These are phyloP conservation scores for Diplodia scrobiculata DNA, from an alignment of 2,329 filamentous ascomycete species.

Conservation along the genomic window DNA sequence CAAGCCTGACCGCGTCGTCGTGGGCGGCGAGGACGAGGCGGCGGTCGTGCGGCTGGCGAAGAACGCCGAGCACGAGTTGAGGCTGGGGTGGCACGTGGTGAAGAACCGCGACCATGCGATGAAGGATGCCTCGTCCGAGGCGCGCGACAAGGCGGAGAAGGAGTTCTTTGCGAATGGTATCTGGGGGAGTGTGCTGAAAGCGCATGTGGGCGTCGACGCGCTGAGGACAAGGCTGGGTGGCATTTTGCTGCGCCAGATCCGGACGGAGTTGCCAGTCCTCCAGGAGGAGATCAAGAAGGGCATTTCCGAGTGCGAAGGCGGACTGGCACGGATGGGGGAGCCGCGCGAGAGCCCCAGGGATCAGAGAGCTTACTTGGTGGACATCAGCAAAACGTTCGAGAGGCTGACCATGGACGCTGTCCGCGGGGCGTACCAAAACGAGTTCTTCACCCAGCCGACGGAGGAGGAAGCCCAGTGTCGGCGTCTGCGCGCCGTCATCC, in stretches of 20 bases:
- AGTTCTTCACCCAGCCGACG: slow-evolving; percentile 16
- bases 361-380: slow-evolving; percentile 54
- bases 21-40: slow-evolving; percentile 47
- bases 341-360: slow-evolving; percentile 50
- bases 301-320: slow-evolving; percentile 40
- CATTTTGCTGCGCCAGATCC: slow-evolving; percentile 43
- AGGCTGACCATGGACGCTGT: slow-evolving; percentile 51
- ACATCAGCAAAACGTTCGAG: slow-evolving; percentile 50
- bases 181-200: slow-evolving; percentile 37
- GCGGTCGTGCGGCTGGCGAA: slow-evolving; percentile 46
- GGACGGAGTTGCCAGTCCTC: slow-evolving; percentile 38
- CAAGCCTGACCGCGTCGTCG: slow-evolving; percentile 53
- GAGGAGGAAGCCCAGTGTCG: slow-evolving; percentile 32
- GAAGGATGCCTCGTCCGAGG: slow-evolving; percentile 40
- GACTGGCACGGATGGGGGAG: slow-evolving; percentile 53
- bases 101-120: slow-evolving; percentile 47
- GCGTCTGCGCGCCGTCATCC: slow-evolving; percentile 56
- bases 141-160: slow-evolving; percentile 45
- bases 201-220: slow-evolving; percentile 51
- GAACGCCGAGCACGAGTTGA: slow-evolving; percentile 46
- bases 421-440: slow-evolving; percentile 45
- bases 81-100: slow-evolving; percentile 58
- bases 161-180: slow-evolving; percentile 40
- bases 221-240: slow-evolving; percentile 51
- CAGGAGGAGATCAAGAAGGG: slow-evolving; percentile 49